Percentiles rank a stretch among this genome's conserved stretches.
These are phyloP conservation scores for Monilinia laxa DNA, from an alignment of 2,329 filamentous ascomycete species.

Conservation along the genomic window DNA sequence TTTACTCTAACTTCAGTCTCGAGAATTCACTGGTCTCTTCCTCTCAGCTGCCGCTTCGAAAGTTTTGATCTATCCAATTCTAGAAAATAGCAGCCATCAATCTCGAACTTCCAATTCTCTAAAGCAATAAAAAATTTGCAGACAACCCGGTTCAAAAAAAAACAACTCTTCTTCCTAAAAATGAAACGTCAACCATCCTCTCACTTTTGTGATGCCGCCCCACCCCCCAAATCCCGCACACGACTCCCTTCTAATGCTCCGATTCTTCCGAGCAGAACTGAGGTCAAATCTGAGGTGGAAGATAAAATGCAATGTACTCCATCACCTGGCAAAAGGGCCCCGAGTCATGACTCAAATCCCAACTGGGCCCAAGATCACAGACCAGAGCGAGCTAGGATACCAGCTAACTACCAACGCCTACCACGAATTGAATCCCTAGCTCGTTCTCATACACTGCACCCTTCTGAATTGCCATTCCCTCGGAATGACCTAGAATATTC, in stretches of 20 bases:
- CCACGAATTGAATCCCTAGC: no score
- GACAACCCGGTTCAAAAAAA: background rate
- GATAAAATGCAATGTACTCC: no score
- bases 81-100: background rate
- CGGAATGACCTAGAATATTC: no score
- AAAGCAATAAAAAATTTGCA: background rate
- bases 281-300: no score
- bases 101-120: fast-evolving
- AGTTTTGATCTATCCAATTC: background rate
- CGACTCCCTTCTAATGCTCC: background rate
- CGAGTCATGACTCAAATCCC: no score
- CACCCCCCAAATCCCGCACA: background rate
- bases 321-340: no score
- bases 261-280: background rate
- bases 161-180: background rate
- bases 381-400: background rate
- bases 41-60: background rate
- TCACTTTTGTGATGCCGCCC: background rate
- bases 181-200: background rate
- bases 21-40: background rate
- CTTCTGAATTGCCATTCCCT: background rate
- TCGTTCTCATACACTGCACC: no score
- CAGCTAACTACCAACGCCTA: background rate
- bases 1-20: background rate
- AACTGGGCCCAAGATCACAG: no score